These are phyloP conservation scores for Ceratopteris richardii DNA, from an alignment of 75 land plant species.

Conservation along the genomic window DNA sequence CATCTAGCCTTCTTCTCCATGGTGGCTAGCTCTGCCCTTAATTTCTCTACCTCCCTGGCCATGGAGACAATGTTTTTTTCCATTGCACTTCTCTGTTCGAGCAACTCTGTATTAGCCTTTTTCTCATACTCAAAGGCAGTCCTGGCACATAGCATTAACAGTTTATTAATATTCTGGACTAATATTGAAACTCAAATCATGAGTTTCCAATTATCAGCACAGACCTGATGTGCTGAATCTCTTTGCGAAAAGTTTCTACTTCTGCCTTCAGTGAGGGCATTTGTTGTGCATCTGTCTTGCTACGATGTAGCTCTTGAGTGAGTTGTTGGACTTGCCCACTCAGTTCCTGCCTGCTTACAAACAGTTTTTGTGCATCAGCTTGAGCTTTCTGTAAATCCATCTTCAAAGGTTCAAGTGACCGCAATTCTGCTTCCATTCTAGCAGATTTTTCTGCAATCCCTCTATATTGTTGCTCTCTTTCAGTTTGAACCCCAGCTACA, in stretches of 20 bases:
- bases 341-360: slow-evolving; percentile 32
- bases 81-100: slow-evolving; percentile 57
- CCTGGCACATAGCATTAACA: slow-evolving; percentile 14
- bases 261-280: slow-evolving; percentile 39
- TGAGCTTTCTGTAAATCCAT: slow-evolving; percentile 44
- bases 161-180: not conserved
- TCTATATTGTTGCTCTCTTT: slow-evolving; percentile 47
- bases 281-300: slow-evolving; percentile 48
- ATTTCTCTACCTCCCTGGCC: slow-evolving; percentile 68
- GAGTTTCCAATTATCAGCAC: too few relatives aligned
- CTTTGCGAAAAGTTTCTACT: slow-evolving; percentile 47
- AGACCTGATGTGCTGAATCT: slow-evolving; percentile 57
- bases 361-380: slow-evolving; percentile 49
- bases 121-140: slow-evolving; percentile 67
- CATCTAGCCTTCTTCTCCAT: slow-evolving; percentile 47
- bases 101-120: slow-evolving; percentile 49
- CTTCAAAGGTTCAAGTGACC: slow-evolving; percentile 32
- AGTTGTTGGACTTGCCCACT: slow-evolving; percentile 40
- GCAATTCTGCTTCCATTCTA: slow-evolving; percentile 53
- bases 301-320: slow-evolving; percentile 44
- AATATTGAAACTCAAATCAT: not conserved
- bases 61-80: slow-evolving; percentile 60
- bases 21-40: slow-evolving; percentile 47
- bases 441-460: slow-evolving; percentile 54
- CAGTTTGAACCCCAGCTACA: slow-evolving; percentile 34